Conservation (phyloP, 2,329 filamentous ascomycete genomes). For the Sporothrix luriei region DNA sequence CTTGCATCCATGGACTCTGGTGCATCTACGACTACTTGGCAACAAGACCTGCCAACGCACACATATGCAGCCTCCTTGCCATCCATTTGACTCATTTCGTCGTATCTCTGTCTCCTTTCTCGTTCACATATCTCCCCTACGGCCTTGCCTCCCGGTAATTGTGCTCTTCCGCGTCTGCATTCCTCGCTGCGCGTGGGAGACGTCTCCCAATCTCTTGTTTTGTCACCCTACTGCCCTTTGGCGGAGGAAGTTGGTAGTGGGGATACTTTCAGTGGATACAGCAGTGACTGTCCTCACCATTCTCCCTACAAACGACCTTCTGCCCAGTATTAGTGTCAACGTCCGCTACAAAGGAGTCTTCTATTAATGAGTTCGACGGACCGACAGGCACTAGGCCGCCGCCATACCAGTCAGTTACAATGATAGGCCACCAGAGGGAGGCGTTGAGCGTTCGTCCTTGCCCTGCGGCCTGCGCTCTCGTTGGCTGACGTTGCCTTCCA, state of each 20-base stretch:
- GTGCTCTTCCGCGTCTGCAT: conserved; percentile 25
- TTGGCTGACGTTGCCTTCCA: conserved; percentile 24
- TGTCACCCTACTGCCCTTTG: background rate
- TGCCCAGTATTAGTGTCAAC: too few relatives aligned
- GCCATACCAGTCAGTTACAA: conserved; percentile 18
- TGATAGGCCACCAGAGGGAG: conserved; percentile 27
- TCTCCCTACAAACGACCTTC: background rate
- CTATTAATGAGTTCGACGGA: too few relatives aligned
- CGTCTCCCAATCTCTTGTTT: background rate
- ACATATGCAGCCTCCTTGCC: conserved; percentile 22
- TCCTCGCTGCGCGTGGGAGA: conserved; percentile 23
- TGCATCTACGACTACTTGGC: background rate
- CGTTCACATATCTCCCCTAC: background rate
- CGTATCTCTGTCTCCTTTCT: background rate
- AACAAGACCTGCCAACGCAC: conserved; percentile 18
- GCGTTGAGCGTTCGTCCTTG: background rate
- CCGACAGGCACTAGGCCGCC: background rate
- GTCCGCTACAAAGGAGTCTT: background rate
- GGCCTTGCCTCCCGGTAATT: background rate
- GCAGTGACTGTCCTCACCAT: background rate
- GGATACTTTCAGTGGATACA: background rate
- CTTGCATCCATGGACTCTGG: background rate
- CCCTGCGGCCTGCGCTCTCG: conserved; percentile 10
- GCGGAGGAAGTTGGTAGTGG: background rate
- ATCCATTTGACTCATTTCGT: background rate